Base-by-base conservation (phyloP, 1,139 yeast species). In the Candida albicans region DNA sequence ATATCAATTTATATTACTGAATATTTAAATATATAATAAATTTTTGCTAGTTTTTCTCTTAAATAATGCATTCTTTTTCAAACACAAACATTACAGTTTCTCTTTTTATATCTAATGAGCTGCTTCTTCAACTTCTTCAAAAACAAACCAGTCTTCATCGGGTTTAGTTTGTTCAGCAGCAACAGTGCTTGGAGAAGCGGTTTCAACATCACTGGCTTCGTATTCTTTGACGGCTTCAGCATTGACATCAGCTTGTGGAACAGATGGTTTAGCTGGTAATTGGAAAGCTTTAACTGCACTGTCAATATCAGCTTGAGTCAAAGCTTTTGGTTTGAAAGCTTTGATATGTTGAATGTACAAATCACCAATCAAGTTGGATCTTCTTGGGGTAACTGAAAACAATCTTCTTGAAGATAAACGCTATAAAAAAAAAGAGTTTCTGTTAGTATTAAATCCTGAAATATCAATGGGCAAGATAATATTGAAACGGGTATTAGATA, bases 321-420 rank as follows among this genome's bases (percentile, higher is more conserved):
- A 64, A 51, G 91, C 83, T 52, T 84, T 79, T 64, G 96, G 91
- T 78, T 90, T 88, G 82, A 86, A 89, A 49, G 82, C 82, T 75
- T 84, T 87, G 71, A 93, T 77, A 70, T 89, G 95, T 69, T 79
- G 84, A 62, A 91, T 73, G 75, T 91, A 93, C 57, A 91, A 79
- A 55, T 91, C 96, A 67, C 89, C 81, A 62, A 91, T 72, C 65
- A 87, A 77, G 75, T 89, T 83, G 58, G 61, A 58, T 65, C 73
- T 70, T 60, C 69, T 66, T 54, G 77, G 70, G 47, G 76, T 68
- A 53, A 66, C 61, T 49, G 78, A 70, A 59, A 74, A 67, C 49
- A 64, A 61, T 69, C 77, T 70, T 66, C 64, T 70, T 50, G 75
- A 58, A 44, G 66, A 54, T 49, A 64, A 56, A 53, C 55, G 50